phyloP scores from a whole-genome alignment of 2,329 filamentous ascomycete genomes.

The Aspergillus awamori region DNA sequence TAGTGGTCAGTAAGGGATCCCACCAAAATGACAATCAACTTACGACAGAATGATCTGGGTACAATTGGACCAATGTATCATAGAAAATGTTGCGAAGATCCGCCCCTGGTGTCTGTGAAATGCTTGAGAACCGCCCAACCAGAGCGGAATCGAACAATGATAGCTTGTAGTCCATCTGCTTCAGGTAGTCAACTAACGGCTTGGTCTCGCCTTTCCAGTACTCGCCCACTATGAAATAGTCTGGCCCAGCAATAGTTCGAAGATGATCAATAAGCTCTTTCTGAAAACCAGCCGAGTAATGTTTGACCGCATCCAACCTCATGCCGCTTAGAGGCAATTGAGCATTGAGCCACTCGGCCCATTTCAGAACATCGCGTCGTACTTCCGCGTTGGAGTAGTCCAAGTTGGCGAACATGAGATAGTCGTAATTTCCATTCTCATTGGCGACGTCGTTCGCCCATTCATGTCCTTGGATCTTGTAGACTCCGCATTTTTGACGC shows the following conservation, averaged over 20 bases:
- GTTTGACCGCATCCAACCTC: constrained; percentile 72
- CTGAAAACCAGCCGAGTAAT: constrained; percentile 70
- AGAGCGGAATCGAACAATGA: constrained; percentile 70
- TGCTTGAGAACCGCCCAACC: constrained; percentile 66
- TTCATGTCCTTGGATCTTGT: constrained; percentile 65
- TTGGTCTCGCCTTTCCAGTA: constrained; percentile 65
- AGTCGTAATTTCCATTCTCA: constrained; percentile 68
- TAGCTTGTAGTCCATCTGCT: constrained; percentile 61
- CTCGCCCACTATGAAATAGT: constrained; percentile 69
- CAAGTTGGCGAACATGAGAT: constrained; percentile 72
- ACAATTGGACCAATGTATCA: constrained; percentile 57
- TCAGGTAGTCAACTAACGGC: constrained; percentile 61
- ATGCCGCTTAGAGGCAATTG: constrained; percentile 66
- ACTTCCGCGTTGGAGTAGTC: constrained; percentile 69
- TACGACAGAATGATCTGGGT: constrained; percentile 44
- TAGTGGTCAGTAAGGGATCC: background rate
- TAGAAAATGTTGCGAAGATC: constrained; percentile 69
- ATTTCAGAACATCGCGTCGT: constrained; percentile 63
- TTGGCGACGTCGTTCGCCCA: constrained; percentile 66
- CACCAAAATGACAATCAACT: background rate
- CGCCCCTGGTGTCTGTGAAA: constrained; percentile 59
- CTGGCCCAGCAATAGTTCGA: constrained; percentile 53
- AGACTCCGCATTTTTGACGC: constrained; percentile 62
- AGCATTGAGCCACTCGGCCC: constrained; percentile 68
- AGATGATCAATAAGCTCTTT: constrained; percentile 63